Conservation (phyloP, 116 monocot genomes). For the Iris pallida region DNA sequence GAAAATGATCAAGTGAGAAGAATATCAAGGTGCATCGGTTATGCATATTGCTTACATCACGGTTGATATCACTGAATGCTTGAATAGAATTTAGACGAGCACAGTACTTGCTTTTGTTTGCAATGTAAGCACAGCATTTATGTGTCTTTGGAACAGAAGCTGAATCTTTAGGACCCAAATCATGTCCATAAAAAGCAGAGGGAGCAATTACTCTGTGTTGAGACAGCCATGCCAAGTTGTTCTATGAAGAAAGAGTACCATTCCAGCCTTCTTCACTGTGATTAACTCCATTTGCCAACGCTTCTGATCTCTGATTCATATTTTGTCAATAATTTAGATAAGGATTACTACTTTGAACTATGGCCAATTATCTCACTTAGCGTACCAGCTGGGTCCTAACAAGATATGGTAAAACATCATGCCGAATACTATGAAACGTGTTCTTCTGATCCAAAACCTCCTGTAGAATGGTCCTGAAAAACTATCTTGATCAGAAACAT, state of each 20-base stretch:
- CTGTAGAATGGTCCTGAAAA: constrained; percentile 61
- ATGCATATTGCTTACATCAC: constrained; percentile 59
- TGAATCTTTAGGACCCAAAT: constrained; percentile 22
- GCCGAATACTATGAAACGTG: constrained; percentile 73
- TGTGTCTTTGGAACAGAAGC: constrained; percentile 46
- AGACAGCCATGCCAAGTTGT: constrained; percentile 49
- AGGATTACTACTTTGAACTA: neutral
- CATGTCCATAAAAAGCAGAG: constrained; percentile 41
- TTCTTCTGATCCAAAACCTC: constrained; percentile 75
- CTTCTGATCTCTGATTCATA: constrained; percentile 63
- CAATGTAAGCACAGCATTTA: constrained; percentile 94
- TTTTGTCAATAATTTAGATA: constrained; percentile 5
- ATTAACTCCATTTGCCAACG: constrained; percentile 29
- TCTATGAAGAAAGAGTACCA: constrained; percentile 30
- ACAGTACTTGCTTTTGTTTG: constrained; percentile 87
- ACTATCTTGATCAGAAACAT: constrained; percentile 1
- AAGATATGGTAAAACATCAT: constrained; percentile 91
- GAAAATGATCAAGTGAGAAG: neutral
- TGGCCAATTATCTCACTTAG: neutral
- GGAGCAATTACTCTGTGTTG: constrained; percentile 49
- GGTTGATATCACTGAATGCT: constrained; percentile 86
- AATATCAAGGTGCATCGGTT: neutral
- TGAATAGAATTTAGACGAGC: constrained; percentile 88
- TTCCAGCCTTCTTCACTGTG: constrained; percentile 40
- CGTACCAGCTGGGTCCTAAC: constrained; percentile 88